These are phyloP conservation scores for Vitellaria paradoxa DNA, from an alignment of 179 eudicot species.

Conservation along the genomic window DNA sequence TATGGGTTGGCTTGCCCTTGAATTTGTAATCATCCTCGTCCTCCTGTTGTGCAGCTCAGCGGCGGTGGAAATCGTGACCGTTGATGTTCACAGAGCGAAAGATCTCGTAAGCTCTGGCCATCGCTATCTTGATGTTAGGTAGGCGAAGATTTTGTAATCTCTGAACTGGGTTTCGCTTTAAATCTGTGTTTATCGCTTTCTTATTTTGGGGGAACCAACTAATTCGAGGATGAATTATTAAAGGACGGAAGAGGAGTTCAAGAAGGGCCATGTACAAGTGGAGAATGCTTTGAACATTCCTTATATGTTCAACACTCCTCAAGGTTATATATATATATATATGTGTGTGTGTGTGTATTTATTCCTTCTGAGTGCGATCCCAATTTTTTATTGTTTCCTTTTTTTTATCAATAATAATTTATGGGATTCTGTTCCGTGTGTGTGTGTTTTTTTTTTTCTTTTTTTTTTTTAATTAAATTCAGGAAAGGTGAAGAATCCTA, in stretches of 20 bases:
- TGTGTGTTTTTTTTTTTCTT: too few relatives aligned
- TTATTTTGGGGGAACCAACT: not conserved
- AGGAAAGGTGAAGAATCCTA: constrained; percentile 81
- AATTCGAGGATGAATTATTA: constrained; percentile 12
- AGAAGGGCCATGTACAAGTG: constrained; percentile 53
- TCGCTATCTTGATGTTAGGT: constrained; percentile 84
- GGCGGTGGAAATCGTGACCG: constrained; percentile 34
- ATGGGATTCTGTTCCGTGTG: not conserved
- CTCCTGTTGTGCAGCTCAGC: constrained; percentile 31
- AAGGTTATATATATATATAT: constrained; percentile 35
- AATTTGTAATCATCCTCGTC: constrained; percentile 5
- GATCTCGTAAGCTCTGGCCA: constrained; percentile 52
- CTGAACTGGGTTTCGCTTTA: not conserved
- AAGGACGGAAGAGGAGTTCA: constrained; percentile 77
- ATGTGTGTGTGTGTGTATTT: too few relatives aligned
- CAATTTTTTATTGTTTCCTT: not conserved
- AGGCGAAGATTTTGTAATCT: not conserved
- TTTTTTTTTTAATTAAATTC: not conserved
- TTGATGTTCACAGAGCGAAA: constrained; percentile 61
- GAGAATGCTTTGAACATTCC: constrained; percentile 61
- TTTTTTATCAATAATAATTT: not conserved
- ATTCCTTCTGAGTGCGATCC: not conserved
- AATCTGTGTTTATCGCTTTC: not conserved
- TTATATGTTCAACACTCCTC: constrained; percentile 68
- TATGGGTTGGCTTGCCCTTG: not conserved